Percentiles rank a stretch among this genome's conserved stretches.
These are phyloP conservation scores for Amoebophrya sp. DNA, from an alignment of 169 alveolate genomes.

Conservation along the genomic window DNA sequence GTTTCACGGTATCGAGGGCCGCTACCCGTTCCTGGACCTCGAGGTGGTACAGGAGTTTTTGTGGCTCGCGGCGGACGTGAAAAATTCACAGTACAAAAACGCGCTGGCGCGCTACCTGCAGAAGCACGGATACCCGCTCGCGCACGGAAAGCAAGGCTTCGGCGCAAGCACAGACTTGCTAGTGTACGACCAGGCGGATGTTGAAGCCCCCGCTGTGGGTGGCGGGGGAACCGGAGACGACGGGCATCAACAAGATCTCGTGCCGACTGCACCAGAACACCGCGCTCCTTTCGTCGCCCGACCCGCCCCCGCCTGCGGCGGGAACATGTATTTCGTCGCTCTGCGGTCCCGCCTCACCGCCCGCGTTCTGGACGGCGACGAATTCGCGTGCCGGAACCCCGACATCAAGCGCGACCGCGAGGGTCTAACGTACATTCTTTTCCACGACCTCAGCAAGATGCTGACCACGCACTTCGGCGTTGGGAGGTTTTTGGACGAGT, in stretches of 20 bases:
- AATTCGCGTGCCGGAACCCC: background rate
- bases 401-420: background rate
- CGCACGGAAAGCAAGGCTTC: background rate
- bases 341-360: background rate
- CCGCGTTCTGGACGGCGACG: background rate
- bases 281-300: too few relatives aligned
- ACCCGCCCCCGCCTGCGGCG: background rate
- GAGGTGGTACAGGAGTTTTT: background rate
- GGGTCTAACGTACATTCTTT: background rate
- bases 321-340: background rate
- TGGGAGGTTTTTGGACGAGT: background rate
- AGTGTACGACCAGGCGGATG: background rate
- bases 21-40: conserved; percentile 9
- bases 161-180: background rate
- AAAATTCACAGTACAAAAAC: background rate
- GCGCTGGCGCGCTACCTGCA: background rate
- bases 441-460: background rate
- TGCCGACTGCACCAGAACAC: too few relatives aligned
- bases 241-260: too few relatives aligned
- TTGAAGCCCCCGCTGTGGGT: too few relatives aligned
- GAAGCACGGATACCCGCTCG: background rate
- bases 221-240: too few relatives aligned
- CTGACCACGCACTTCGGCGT: background rate
- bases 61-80: background rate
- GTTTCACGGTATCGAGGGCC: conserved; percentile 1